Base-by-base conservation (phyloP, 2,329 filamentous ascomycete species). In the Apiospora kogelbergensis region DNA sequence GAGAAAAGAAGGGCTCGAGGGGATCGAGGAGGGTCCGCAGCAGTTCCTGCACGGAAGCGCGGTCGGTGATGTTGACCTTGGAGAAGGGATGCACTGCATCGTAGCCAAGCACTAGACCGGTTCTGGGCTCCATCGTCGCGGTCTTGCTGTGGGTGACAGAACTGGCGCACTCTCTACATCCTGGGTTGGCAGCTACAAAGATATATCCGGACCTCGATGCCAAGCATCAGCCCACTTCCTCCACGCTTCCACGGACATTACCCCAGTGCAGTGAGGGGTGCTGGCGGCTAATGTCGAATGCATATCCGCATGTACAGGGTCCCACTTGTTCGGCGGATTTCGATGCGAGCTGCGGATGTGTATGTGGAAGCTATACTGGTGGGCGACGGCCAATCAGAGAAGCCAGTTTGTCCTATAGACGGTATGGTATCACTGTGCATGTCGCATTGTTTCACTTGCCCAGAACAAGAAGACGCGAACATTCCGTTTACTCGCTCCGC, bases 1-100 rank as follows among this genome's bases (percentile, higher is more conserved):
- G 88, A 1, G 92, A 94, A 79, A 93, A 93, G 79, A 92, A 92
- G 2, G 89, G 86, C 70, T 90, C 84, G 6, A 95, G 83, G 10
- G 92, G 92, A 74, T 93, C 89, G 33, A 95, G 86, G 11, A 95
- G 83, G 3, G 89, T 85, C 45, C 81, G 80, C 17, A 91, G 84
- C 13, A 90, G 87, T 65, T 86, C 80, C 73, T 91, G 88, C n/a
- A 91, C 85, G 1, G 86, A 88, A 33, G 81, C 77, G 26, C 85
- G 83, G 76, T 87, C 82, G 40, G 80, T 79, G 63, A 90, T 81
- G 30, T 82, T 75, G 65, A 89, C 81, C 69, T 81, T 78, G 45
- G 85, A 82, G 77, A 90, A 90, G 24, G 88, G 87, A 73, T 90
- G 88, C n/a, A 79, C 74, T 70, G 78, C 81, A 71, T 82, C 73